phyloP scores from a whole-genome alignment of 345 rosid genomes.

The Raphanus sativus region DNA sequence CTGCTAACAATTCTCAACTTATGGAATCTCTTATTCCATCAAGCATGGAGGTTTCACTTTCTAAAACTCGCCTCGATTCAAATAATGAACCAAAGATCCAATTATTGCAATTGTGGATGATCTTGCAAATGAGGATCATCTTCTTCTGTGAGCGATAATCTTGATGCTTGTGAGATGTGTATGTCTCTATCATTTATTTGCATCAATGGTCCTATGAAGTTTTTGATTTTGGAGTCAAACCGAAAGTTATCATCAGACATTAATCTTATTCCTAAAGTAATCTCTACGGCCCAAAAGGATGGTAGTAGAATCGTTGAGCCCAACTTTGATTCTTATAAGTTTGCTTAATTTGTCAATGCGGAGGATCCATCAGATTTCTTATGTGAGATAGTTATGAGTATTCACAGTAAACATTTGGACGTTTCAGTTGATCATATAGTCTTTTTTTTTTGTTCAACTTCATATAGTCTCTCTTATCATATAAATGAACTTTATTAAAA shows the following conservation, averaged over 20 bases:
- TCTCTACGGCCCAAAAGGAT: neutral
- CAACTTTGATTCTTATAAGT: neutral
- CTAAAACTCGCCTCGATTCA: neutral
- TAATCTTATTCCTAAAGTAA: neutral
- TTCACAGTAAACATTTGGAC: neutral
- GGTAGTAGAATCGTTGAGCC: neutral
- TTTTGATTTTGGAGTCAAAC: neutral
- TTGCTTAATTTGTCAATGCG: neutral
- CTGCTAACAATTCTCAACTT: neutral
- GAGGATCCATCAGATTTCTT: neutral
- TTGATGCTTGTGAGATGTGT: neutral
- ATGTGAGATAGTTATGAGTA: neutral
- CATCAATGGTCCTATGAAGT: neutral
- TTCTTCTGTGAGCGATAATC: neutral
- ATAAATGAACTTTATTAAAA: neutral
- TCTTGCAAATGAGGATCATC: neutral
- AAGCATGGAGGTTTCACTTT: neutral
- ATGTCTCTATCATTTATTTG: neutral
- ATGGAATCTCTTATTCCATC: neutral
- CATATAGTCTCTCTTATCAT: slow-evolving; percentile 12
- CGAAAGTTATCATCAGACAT: neutral
- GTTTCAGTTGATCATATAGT: slow-evolving; percentile 7
- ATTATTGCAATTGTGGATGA: too few species aligned
- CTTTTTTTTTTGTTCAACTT: too few species aligned
- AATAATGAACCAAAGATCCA: neutral